Percentiles rank a stretch among this genome's conserved stretches.
phyloP scores from a whole-genome alignment of 164 flowering plant species.

The Chimonanthus salicifolius region DNA sequence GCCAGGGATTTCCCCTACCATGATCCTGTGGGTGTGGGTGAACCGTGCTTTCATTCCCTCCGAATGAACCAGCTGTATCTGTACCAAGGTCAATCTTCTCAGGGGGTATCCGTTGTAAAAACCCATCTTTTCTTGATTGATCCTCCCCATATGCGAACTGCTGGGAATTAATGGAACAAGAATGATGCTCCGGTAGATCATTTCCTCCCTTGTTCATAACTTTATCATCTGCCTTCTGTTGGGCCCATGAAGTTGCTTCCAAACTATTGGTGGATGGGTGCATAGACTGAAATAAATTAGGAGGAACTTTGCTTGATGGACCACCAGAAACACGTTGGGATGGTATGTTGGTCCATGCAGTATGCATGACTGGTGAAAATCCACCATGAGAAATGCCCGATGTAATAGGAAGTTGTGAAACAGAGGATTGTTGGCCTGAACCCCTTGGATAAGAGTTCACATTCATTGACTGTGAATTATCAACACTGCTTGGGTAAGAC shows the following conservation, averaged over 20 bases:
- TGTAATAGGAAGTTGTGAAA: slow-evolving; percentile 27
- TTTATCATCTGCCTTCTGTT: slow-evolving; percentile 29
- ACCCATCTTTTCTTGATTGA: slow-evolving; percentile 27
- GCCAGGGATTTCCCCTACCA: slow-evolving; percentile 17
- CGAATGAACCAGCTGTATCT: slow-evolving; percentile 8
- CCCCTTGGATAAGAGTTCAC: slow-evolving; percentile 22
- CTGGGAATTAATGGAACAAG: slow-evolving; percentile 23
- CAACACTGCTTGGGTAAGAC: background rate
- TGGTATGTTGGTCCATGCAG: slow-evolving; percentile 43
- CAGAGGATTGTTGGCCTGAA: slow-evolving; percentile 26
- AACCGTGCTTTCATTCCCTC: slow-evolving; percentile 12
- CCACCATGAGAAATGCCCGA: slow-evolving; percentile 30
- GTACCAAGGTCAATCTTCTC: slow-evolving; percentile 17
- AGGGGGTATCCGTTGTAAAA: slow-evolving; percentile 18
- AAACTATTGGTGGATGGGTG: slow-evolving; percentile 21
- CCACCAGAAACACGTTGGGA: slow-evolving; percentile 24
- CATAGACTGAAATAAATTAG: slow-evolving; percentile 28
- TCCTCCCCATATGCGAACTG: slow-evolving; percentile 26
- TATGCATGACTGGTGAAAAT: slow-evolving; percentile 30
- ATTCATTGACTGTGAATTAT: slow-evolving; percentile 18
- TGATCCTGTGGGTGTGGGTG: slow-evolving; percentile 16
- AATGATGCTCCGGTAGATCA: slow-evolving; percentile 25
- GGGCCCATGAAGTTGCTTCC: slow-evolving; percentile 23
- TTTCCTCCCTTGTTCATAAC: slow-evolving; percentile 27
- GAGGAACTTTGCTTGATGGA: slow-evolving; percentile 25